Conservation (phyloP, 2,329 filamentous ascomycete genomes). For the Fusarium keratoplasticum region DNA sequence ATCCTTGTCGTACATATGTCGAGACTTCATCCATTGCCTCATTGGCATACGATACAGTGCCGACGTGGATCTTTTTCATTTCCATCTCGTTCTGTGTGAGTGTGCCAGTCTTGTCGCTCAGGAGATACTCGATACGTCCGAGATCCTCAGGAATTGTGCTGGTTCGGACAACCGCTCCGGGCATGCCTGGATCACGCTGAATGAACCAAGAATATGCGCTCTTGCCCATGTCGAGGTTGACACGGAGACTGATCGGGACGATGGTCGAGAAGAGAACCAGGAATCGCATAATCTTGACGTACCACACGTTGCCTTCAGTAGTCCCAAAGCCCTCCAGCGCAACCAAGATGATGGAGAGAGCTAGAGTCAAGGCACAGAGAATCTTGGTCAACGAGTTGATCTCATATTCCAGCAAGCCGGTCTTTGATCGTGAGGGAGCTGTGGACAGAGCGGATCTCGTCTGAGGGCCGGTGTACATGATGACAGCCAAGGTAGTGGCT, state of each 20-base stretch:
- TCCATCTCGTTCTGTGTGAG: constrained; percentile 99
- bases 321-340: constrained; percentile 84
- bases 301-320: constrained; percentile 80
- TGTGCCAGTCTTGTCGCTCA: constrained; percentile 98
- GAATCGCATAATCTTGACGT: constrained; percentile 98
- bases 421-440: constrained; percentile 91
- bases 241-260: constrained; percentile 94
- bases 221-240: constrained; percentile 98
- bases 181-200: constrained; percentile 88
- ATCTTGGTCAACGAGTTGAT: constrained; percentile 99
- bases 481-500: constrained; percentile 86
- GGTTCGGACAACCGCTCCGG: constrained; percentile 91
- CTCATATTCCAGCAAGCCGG: constrained; percentile 91
- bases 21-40: constrained; percentile 98
- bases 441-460: constrained; percentile 95
- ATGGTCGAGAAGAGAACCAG: constrained; percentile 99
- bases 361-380: constrained; percentile 86
- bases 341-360: constrained; percentile 88
- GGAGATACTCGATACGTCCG: constrained; percentile 92
- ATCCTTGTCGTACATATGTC: constrained; percentile 87
- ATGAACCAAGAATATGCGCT: constrained; percentile 97
- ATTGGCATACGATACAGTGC: constrained; percentile 97
- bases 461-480: constrained; percentile 94
- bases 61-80: constrained; percentile 98
- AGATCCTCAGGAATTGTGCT: constrained; percentile 98